Conservation (phyloP, 768 basidiomycete species). For the Hydnomerulius pinastri region DNA sequence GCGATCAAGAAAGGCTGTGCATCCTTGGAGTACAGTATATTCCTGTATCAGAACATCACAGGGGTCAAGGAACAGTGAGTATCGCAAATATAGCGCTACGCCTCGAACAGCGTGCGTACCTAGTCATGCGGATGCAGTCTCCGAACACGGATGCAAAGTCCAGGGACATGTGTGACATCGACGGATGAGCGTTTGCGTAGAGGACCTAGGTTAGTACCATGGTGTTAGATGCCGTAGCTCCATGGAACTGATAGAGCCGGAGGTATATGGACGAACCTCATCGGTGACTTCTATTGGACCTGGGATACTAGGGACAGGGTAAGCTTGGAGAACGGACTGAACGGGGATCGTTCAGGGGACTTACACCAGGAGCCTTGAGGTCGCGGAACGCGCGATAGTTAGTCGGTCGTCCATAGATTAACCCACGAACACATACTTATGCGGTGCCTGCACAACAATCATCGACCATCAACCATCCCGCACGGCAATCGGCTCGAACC, state of each 20-base stretch:
- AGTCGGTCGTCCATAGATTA: slow-evolving; percentile 13
- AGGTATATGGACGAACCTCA: slow-evolving; percentile 48
- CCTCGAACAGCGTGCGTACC: slow-evolving; percentile 41
- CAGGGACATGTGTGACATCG: slow-evolving; percentile 84
- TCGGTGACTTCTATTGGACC: slow-evolving; percentile 67
- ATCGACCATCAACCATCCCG: neutral
- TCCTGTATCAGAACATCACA: slow-evolving; percentile 35
- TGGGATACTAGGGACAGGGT: slow-evolving; percentile 46
- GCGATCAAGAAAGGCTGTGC: slow-evolving; percentile 93
- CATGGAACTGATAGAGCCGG: neutral
- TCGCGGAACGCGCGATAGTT: slow-evolving; percentile 23
- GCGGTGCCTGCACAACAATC: slow-evolving; percentile 39
- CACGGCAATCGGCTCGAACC: neutral
- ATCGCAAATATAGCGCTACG: slow-evolving; percentile 1
- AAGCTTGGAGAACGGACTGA: slow-evolving; percentile 3
- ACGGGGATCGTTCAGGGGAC: neutral
- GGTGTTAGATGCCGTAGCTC: neutral
- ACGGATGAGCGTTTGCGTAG: slow-evolving; percentile 90
- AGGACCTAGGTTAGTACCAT: slow-evolving; percentile 62
- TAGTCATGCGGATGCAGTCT: slow-evolving; percentile 83
- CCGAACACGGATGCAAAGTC: slow-evolving; percentile 90
- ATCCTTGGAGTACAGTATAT: slow-evolving; percentile 74
- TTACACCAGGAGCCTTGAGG: slow-evolving; percentile 52
- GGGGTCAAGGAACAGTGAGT: neutral
- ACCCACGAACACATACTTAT: slow-evolving; percentile 43